Base-by-base conservation (phyloP, 352 stramenopile genomes). In the Nothophytophthora sp. region DNA sequence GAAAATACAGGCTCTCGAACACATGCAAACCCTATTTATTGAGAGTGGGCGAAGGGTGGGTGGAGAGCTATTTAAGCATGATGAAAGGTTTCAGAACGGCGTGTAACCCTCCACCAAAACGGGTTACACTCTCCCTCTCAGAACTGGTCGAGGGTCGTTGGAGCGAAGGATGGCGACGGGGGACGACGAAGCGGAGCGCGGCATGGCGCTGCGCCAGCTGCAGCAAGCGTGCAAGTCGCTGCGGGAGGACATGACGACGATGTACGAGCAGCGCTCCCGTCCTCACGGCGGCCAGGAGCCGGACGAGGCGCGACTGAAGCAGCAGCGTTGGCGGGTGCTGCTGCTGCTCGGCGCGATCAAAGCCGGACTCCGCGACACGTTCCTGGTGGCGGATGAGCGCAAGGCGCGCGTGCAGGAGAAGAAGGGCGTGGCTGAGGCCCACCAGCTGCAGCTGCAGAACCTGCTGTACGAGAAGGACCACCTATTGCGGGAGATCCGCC, bases 391-490 rank as follows among this genome's bases (percentile, higher is more conserved):
- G n/a, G 79, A 92, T 28, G 56, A 46, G n/a, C 81, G 76, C 23
- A 84, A 84, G 15, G 61, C 56, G 41, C 76, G 75, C 37, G 80
- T 92, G 13, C 77, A 88, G 35, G 75, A 82, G 45, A 63, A 92
- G 40, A 92, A 92, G 56, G 59, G 88, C 50, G 62, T 86, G 20
- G 76, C 86, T 9, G 82, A 92, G 53, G 44, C 74, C 12, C 80
- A 92, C 23, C 82, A 92, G 50, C 57, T 92, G 24, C 75, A 89
- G 57, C 54, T 92, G 16, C 82, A 92, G 67, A 92, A 92, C 36
- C 34, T 92, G 38, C 56, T 92, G 34, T 92, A 92, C 56, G 82
- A 92, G 51, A 92, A 92, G 40, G 79, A 92, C 55, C 79, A 92
- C 52, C 55, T 92, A 28, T 22, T 88, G 50, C 78, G 82, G 41